Evolutionary conservation across 2,329 filamentous ascomycete genomes (phyloP).

Genomic region (Furcasterigmium sp.): DNA sequence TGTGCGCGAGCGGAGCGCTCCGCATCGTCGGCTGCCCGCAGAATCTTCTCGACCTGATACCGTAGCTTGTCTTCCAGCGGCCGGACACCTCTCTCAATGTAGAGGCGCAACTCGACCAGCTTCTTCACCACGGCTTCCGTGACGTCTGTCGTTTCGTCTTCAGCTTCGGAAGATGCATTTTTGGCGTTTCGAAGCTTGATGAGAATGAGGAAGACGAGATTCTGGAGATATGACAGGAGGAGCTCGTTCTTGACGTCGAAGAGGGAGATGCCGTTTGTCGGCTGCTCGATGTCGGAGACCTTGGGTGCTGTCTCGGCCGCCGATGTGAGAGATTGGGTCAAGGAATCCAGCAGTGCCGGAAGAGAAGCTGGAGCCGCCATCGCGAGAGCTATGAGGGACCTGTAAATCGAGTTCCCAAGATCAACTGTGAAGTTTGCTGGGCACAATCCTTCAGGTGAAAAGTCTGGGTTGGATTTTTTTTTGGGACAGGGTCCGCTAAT

Average conservation of each 20-base stretch:
- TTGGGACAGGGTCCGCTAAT: neutral
- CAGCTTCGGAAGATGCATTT: conserved; percentile 10
- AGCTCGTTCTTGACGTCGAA: conserved; percentile 96
- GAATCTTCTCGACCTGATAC: conserved; percentile 93
- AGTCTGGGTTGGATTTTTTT: no score
- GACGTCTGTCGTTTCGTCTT: conserved; percentile 41
- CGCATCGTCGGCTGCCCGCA: conserved; percentile 77
- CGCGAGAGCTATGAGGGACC: no score
- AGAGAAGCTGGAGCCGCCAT: conserved; percentile 47
- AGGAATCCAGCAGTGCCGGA: conserved; percentile 43
- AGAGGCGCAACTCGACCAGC: conserved; percentile 85
- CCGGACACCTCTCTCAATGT: conserved; percentile 85
- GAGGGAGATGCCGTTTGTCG: conserved; percentile 83
- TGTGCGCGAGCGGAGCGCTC: conserved; percentile 39
- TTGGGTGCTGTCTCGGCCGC: conserved; percentile 64
- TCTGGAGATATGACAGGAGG: conserved; percentile 93
- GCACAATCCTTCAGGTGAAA: no score
- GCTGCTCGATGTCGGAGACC: conserved; percentile 59
- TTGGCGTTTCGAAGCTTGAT: conserved; percentile 64
- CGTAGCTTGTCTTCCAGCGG: conserved; percentile 86
- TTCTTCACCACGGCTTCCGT: conserved; percentile 69
- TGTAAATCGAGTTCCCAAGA: no score
- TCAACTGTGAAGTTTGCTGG: no score
- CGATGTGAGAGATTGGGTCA: conserved; percentile 54
- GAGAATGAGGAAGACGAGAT: conserved; percentile 82